phyloP scores from a whole-genome alignment of 164 flowering plant species.

The Akebia trifoliata region DNA sequence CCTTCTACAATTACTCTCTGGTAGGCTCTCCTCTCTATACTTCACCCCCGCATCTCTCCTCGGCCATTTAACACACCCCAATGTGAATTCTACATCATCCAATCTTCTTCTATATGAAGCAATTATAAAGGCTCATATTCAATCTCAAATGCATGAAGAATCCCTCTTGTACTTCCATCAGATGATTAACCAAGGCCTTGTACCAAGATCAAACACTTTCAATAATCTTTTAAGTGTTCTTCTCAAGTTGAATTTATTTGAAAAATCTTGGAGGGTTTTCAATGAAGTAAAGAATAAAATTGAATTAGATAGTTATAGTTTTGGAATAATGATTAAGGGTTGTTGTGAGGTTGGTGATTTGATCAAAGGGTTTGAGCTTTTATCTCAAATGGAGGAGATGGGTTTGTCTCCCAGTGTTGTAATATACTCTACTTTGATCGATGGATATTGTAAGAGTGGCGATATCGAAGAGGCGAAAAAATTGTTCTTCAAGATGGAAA shows the following conservation, averaged over 20 bases:
- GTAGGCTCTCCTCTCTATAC: conserved; percentile 22
- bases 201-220: conserved; percentile 35
- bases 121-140: conserved; percentile 36
- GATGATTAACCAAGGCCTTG: conserved; percentile 33
- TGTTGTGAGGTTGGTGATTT: conserved; percentile 51
- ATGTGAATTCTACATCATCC: not conserved
- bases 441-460: conserved; percentile 65
- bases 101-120: conserved; percentile 28
- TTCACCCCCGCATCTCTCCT: conserved; percentile 36
- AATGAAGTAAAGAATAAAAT: conserved; percentile 21
- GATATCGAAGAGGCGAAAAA: conserved; percentile 35
- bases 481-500: conserved; percentile 50
- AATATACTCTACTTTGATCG: conserved; percentile 61
- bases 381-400: conserved; percentile 30
- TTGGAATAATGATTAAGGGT: conserved; percentile 65
- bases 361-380: conserved; percentile 40
- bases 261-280: conserved; percentile 43
- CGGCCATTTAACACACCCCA: conserved; percentile 24
- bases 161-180: conserved; percentile 36
- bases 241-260: conserved; percentile 27
- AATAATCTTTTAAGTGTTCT: conserved; percentile 38
- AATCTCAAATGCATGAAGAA: conserved; percentile 28
- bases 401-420: conserved; percentile 51
- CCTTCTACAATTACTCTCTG: conserved; percentile 34
- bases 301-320: conserved; percentile 45